phyloP scores from a whole-genome alignment of 805 yeast species.

The Barnettozyma vustinii region DNA sequence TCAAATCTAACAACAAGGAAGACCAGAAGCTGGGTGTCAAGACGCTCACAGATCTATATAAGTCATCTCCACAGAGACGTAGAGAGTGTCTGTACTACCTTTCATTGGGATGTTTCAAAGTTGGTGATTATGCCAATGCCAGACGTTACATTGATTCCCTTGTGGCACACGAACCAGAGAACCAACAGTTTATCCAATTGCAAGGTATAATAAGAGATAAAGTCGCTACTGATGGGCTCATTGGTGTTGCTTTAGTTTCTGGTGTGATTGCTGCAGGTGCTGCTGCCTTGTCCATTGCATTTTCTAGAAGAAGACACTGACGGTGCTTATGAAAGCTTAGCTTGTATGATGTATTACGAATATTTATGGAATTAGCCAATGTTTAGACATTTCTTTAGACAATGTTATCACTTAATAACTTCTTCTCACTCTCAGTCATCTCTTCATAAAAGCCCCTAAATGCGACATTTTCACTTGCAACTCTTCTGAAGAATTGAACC shows the following conservation, averaged over 20 bases:
- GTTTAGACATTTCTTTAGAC: constrained; percentile 22
- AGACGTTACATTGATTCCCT: constrained; percentile 79
- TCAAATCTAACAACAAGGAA: constrained; percentile 57
- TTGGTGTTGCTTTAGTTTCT: constrained; percentile 83
- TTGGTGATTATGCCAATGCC: constrained; percentile 83
- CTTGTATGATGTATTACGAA: background rate
- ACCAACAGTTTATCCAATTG: constrained; percentile 67
- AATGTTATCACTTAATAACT: constrained; percentile 43
- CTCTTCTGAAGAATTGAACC: constrained; percentile 49
- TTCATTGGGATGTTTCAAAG: constrained; percentile 80
- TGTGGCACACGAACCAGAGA: constrained; percentile 76
- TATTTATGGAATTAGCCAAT: background rate
- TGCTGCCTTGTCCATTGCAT: constrained; percentile 44
- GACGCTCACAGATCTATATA: constrained; percentile 61
- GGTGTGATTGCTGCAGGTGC: constrained; percentile 85
- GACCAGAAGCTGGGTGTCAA: constrained; percentile 79
- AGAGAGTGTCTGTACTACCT: constrained; percentile 87
- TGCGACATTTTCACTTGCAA: constrained; percentile 43
- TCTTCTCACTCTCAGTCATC: constrained; percentile 46
- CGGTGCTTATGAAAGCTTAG: too few species aligned
- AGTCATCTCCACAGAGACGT: constrained; percentile 75
- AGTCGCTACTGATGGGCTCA: constrained; percentile 79
- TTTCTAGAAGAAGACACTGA: constrained; percentile 28
- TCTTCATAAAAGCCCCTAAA: constrained; percentile 47
- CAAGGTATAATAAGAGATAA: constrained; percentile 76